Conservation (phyloP, 1,139 yeast genomes). For the Magnusiomyces suaveolens region DNA sequence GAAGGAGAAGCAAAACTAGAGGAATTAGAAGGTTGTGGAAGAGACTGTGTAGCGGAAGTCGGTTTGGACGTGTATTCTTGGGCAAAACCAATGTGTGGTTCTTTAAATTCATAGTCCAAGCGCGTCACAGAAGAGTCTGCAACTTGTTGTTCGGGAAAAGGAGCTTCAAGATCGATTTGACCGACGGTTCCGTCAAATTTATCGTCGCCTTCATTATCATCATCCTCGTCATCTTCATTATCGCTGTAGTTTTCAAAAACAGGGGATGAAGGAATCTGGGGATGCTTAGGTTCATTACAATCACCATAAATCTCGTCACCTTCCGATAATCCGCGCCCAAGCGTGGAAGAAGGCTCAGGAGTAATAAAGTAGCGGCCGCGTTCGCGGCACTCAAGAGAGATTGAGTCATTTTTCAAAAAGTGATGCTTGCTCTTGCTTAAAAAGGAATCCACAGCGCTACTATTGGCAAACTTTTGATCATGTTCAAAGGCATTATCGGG, state of each 20-base stretch:
- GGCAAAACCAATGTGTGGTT: conserved; percentile 2
- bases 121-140: not conserved
- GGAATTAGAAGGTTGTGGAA: not conserved
- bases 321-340: conserved; percentile 19
- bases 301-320: conserved; percentile 12
- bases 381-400: not conserved
- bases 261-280: conserved; percentile 3
- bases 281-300: conserved; percentile 5
- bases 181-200: not conserved
- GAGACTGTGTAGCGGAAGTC: not conserved
- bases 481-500: not conserved
- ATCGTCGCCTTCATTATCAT: not conserved
- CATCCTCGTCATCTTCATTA: conserved; percentile 10
- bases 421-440: not conserved
- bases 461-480: conserved; percentile 1
- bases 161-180: not conserved
- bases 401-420: not conserved
- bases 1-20: conserved; percentile 17
- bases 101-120: not conserved
- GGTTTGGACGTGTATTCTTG: not conserved
- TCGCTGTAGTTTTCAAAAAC: not conserved
- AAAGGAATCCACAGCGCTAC: not conserved
- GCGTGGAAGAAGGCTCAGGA: conserved; percentile 24
- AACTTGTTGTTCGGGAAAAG: not conserved
- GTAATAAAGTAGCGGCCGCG: conserved; percentile 21